Evolutionary conservation across 495 filamentous ascomycete species (phyloP).

Genomic region (Lepraria neglecta): DNA sequence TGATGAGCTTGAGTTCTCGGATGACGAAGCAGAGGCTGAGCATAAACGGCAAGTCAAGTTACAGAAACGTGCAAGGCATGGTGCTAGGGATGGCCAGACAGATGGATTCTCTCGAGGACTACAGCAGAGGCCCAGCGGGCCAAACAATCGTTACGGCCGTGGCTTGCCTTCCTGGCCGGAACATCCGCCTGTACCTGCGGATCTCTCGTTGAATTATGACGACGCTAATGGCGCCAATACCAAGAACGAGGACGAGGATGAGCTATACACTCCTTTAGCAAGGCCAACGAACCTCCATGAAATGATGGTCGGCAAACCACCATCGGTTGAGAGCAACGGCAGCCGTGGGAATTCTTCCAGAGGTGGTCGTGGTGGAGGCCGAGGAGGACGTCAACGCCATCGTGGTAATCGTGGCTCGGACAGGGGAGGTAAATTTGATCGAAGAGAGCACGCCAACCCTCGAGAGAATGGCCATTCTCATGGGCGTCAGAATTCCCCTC

Average conservation of each 20-base stretch:
- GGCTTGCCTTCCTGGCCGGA: conserved; percentile 39
- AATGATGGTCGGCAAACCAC: conserved; percentile 43
- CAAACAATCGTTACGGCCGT: conserved; percentile 32
- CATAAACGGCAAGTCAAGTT: conserved; percentile 62
- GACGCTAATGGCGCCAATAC: conserved; percentile 34
- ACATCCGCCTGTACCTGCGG: neutral
- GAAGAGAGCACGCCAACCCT: conserved; percentile 28
- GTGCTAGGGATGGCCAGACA: conserved; percentile 34
- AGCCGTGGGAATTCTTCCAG: conserved; percentile 34
- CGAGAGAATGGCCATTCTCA: conserved; percentile 1
- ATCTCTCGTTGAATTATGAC: conserved; percentile 24
- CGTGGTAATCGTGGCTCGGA: conserved; percentile 23
- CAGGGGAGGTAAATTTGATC: conserved; percentile 35
- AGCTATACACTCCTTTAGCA: conserved; percentile 60
- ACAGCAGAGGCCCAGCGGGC: conserved; percentile 34
- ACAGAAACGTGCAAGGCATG: conserved; percentile 48
- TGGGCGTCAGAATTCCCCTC: conserved; percentile 28
- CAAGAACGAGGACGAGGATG: conserved; percentile 55
- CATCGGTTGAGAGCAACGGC: conserved; percentile 41
- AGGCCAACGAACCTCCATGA: conserved; percentile 55
- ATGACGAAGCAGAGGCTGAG: conserved; percentile 88
- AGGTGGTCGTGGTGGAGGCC: conserved; percentile 33
- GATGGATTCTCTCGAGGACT: conserved; percentile 27
- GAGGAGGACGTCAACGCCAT: conserved; percentile 36
- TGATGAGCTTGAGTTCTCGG: conserved; percentile 88